phyloP scores from a whole-genome alignment of 2,329 filamentous ascomycete genomes.

The Lizonia empirigonia region DNA sequence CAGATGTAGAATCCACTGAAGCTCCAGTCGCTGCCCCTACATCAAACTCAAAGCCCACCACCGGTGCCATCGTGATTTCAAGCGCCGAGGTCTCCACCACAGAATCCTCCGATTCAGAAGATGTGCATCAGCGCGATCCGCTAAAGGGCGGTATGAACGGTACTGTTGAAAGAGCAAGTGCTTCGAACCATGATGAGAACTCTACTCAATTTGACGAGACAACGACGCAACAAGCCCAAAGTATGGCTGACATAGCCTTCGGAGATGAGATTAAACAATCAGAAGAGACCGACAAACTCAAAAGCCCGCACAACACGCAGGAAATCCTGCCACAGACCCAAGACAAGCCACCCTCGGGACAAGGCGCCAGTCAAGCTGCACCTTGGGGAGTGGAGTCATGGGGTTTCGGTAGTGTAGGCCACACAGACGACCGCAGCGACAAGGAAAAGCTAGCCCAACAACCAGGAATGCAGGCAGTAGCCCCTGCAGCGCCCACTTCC shows the following conservation, averaged over 20 bases:
- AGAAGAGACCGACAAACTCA: background rate
- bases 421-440: background rate
- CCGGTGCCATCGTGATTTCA: conserved; percentile 12
- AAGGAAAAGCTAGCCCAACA: background rate
- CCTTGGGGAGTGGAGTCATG: conserved; percentile 11
- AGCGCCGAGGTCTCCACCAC: conserved; percentile 13
- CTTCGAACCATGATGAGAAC: background rate
- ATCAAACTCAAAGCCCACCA: background rate
- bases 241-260: background rate
- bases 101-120: conserved; percentile 6
- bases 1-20: background rate
- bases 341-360: conserved; percentile 1
- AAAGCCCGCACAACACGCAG: background rate
- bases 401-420: conserved; percentile 5
- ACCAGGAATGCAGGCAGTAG: background rate
- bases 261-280: background rate
- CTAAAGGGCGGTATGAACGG: background rate
- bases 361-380: background rate
- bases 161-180: background rate
- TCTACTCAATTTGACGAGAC: background rate
- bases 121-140: background rate
- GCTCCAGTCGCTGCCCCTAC: background rate
- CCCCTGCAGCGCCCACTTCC: background rate
- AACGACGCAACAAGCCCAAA: background rate
- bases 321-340: background rate